Percentiles rank a stretch among this genome's conserved stretches.
Evolutionary conservation across 805 yeast genomes (phyloP).

Genomic region (Ogataea polymorpha): DNA sequence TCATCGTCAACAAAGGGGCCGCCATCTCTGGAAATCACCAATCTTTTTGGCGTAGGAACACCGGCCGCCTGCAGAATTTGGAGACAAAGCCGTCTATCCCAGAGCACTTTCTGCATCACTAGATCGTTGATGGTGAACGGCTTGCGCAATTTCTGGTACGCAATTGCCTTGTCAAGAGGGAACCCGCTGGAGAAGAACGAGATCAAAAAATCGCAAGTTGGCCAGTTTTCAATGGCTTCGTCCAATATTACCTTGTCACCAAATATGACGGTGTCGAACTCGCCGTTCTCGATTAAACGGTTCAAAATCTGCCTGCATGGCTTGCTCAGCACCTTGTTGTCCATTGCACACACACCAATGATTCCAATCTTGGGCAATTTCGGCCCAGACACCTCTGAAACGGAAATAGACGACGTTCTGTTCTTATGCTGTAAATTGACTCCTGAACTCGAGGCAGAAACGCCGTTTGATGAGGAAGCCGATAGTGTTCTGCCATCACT

Average conservation of each 20-base stretch:
- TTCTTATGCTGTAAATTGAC: conserved; percentile 15
- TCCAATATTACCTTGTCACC: conserved; percentile 96
- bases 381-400: conserved; percentile 42
- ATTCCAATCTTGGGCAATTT: conserved; percentile 76
- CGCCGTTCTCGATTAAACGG: conserved; percentile 85
- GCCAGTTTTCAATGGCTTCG: conserved; percentile 95
- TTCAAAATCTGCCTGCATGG: conserved; percentile 92
- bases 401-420: conserved; percentile 33
- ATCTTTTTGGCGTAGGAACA: conserved; percentile 87
- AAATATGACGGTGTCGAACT: conserved; percentile 93
- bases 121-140: conserved; percentile 90
- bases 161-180: conserved; percentile 93
- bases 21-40: conserved; percentile 93
- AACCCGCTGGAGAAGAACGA: conserved; percentile 95
- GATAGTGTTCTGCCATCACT: conserved; percentile 11
- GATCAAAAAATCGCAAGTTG: conserved; percentile 93
- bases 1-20: conserved; percentile 84
- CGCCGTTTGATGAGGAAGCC: conserved; percentile 6
- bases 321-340: conserved; percentile 89
- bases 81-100: conserved; percentile 94
- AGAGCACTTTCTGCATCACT: conserved; percentile 85
- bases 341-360: conserved; percentile 99
- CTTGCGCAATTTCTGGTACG: conserved; percentile 81
- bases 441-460: conserved; percentile 17
- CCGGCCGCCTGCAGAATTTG: conserved; percentile 69